Base-by-base conservation (phyloP, 768 basidiomycete genomes). In the Lactifluus subvellereus region DNA sequence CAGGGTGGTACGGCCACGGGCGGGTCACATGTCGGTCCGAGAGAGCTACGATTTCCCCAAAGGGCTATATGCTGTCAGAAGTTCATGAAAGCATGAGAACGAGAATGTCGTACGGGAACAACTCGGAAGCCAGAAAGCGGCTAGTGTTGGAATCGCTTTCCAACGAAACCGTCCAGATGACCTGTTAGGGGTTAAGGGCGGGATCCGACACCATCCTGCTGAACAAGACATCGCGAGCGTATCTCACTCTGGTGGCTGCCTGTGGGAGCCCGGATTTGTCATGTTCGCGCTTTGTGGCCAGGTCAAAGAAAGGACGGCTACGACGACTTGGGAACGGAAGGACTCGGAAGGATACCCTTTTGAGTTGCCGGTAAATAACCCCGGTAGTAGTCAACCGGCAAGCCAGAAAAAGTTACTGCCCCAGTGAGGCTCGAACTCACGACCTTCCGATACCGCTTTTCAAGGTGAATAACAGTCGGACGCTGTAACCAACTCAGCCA, bases 371-470 rank as follows among this genome's bases (percentile, higher is more conserved):
- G 22, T 43, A 35, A 13, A 13, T 4, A 13, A 7, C 6, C 10
- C 35, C 10, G 35, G 35, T 37, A 10, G 35, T 37, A 37, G 35
- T 37, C 10, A 10, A 37, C 10, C 10, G 20, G 22, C 14, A 4
- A 9, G 4, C 6, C 11, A 16, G 30, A 62, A 66, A 70, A 69
- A 66, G 45, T 35, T n/a, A 50, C 77, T 79, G 77, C 78, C 79
- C 78, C 77, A 79, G 74, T 76, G 78, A 80, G 77, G 77, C 73
- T 79, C 77, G 78, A 79, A 80, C 77, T 78, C 77, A 76, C 77
- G 77, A 78, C 79, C 77, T 79, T 79, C 78, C 76, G 76, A 79
- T 79, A 37, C 18, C 32, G 50, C 18, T 9, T 43, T 43, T 13
- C 18, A n/a, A 3, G 10, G 30, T 14, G 54, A 27, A 58, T 77